Conservation (phyloP, 306 rosid species). For the Begonia masoniana region DNA sequence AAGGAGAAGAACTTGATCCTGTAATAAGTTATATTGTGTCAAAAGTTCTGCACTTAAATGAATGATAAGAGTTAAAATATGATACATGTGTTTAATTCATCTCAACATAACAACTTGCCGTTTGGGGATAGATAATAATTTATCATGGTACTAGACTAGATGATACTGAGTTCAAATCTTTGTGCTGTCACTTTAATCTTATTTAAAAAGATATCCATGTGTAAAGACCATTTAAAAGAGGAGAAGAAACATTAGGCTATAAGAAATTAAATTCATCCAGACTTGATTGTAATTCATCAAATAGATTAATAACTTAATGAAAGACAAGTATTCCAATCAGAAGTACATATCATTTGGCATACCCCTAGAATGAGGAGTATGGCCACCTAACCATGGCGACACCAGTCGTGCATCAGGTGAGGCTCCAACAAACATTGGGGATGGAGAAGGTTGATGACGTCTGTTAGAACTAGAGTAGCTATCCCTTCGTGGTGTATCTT, state of each 20-base stretch:
- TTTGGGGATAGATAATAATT: no score
- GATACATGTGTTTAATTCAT: no score
- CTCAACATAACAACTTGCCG: no score
- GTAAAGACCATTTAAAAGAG: background rate
- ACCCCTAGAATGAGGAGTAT: constrained; percentile 60
- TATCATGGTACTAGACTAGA: no score
- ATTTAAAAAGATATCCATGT: constrained; percentile 7
- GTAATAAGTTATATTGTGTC: background rate
- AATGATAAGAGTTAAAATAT: no score
- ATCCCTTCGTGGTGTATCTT: constrained; percentile 75
- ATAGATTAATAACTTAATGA: no score
- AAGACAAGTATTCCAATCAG: no score
- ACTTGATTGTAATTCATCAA: no score
- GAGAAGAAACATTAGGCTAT: no score
- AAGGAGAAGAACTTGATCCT: constrained; percentile 70
- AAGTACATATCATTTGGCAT: constrained; percentile 15
- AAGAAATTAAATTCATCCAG: no score
- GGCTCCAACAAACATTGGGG: constrained; percentile 87
- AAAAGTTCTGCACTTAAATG: no score
- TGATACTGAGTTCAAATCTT: background rate
- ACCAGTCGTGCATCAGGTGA: constrained; percentile 94
- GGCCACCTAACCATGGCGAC: constrained; percentile 89
- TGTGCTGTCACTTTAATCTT: constrained; percentile 1
- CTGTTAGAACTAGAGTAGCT: constrained; percentile 37
- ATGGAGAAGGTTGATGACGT: constrained; percentile 76